phyloP scores from a whole-genome alignment of 805 yeast genomes.

The Saccharomycopsis javanensis region DNA sequence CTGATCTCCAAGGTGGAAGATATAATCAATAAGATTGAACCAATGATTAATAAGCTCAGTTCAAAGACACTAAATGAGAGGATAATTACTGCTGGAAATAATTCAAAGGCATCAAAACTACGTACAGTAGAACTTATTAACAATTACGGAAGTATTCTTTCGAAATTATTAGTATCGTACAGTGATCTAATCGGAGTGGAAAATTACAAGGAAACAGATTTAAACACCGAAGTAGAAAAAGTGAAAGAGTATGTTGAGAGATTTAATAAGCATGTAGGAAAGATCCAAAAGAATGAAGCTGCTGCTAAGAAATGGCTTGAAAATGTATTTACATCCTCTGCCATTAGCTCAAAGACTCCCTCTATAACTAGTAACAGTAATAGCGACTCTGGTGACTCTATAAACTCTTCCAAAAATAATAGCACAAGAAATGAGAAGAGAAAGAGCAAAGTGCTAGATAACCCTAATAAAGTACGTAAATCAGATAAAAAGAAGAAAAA shows the following conservation, averaged over 20 bases:
- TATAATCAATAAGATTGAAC: not conserved
- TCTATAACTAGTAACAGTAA: not conserved
- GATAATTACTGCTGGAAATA: not conserved
- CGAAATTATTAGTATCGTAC: constrained; percentile 2
- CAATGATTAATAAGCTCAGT: not conserved
- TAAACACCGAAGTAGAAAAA: constrained; percentile 29
- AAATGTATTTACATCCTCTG: not conserved
- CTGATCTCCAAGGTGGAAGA: not conserved
- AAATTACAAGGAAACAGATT: constrained; percentile 25
- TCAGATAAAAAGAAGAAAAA: not conserved
- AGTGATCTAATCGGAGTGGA: constrained; percentile 8
- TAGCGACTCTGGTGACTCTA: too few relatives aligned
- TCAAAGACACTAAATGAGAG: constrained; percentile 12
- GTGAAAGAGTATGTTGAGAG: constrained; percentile 17
- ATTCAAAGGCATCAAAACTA: not conserved
- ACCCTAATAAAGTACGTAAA: not conserved
- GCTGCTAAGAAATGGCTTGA: not conserved
- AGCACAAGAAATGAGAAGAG: too few relatives aligned
- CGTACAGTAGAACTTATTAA: constrained; percentile 8
- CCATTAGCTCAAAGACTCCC: not conserved
- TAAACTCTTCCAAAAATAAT: too few relatives aligned
- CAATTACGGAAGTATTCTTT: constrained; percentile 3
- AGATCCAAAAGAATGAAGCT: not conserved
- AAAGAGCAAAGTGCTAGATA: not conserved
- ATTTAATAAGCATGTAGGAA: not conserved